phyloP scores from a whole-genome alignment of 2,329 filamentous ascomycete species.

The Graphilbum sp. region DNA sequence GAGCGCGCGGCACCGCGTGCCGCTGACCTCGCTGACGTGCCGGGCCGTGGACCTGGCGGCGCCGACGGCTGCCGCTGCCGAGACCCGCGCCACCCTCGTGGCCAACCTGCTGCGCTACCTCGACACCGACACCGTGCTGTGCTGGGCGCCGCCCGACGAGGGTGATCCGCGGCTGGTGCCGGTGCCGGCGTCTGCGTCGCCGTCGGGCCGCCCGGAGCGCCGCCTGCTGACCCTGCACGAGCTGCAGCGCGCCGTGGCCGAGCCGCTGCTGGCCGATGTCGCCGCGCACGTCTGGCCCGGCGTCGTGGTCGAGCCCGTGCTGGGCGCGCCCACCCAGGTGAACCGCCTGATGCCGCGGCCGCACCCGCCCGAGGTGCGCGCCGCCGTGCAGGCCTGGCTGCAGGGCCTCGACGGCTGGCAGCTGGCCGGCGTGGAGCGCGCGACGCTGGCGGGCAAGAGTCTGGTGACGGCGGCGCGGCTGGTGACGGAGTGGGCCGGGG shows the following conservation, averaged over 20 bases:
- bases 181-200: not conserved
- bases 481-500: slow-evolving; percentile 75
- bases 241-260: slow-evolving; percentile 52
- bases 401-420: slow-evolving; percentile 58
- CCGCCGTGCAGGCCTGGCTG: slow-evolving; percentile 67
- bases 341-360: slow-evolving; percentile 53
- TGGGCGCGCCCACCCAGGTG: slow-evolving; percentile 33
- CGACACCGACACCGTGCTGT: slow-evolving; percentile 81
- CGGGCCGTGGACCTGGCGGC: slow-evolving; percentile 66
- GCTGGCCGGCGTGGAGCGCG: slow-evolving; percentile 73
- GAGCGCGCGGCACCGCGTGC: slow-evolving; percentile 72
- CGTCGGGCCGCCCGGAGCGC: slow-evolving; percentile 5
- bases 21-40: slow-evolving; percentile 70
- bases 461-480: slow-evolving; percentile 61
- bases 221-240: slow-evolving; percentile 40
- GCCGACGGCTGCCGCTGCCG: slow-evolving; percentile 39
- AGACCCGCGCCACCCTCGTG: slow-evolving; percentile 47
- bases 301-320: slow-evolving; percentile 58
- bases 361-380: slow-evolving; percentile 59
- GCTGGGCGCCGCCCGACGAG: slow-evolving; percentile 53
- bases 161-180: slow-evolving; percentile 17
- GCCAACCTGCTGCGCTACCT: slow-evolving; percentile 67
- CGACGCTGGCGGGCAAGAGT: slow-evolving; percentile 72
- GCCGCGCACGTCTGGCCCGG: slow-evolving; percentile 68
- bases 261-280: slow-evolving; percentile 56